Conservation (phyloP, 2,329 filamentous ascomycete species). For the Celoporthe dispersa region DNA sequence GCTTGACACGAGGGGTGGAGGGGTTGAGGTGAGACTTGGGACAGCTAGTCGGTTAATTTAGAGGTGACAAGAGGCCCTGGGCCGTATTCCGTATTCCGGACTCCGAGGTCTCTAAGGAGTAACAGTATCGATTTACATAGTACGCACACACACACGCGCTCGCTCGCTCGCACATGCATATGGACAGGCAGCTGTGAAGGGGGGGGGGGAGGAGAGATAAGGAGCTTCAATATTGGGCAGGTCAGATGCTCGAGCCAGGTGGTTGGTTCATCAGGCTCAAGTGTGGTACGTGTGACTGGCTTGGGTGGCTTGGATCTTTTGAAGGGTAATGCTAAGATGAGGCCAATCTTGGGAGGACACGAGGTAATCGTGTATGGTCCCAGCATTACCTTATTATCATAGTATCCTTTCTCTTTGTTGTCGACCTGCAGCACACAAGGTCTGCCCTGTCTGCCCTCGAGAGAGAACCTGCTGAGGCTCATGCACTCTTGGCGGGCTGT, state of each 20-base stretch:
- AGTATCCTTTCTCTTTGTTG: not conserved
- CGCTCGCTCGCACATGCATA: not conserved
- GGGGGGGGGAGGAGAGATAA: not conserved
- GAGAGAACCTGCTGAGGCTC: not conserved
- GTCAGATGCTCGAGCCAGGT: not conserved
- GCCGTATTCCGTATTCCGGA: conserved; percentile 10
- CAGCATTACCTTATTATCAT: not conserved
- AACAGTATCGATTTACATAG: not conserved
- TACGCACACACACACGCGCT: too few species aligned
- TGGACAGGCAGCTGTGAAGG: not conserved
- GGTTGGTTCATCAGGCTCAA: conserved; percentile 6
- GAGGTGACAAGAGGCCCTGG: not conserved
- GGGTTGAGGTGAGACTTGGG: not conserved
- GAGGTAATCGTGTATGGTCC: not conserved
- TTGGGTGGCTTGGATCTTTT: conserved; percentile 17
- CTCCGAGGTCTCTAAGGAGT: not conserved
- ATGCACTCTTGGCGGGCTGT: not conserved
- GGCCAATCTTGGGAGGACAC: conserved; percentile 8
- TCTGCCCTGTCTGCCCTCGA: conserved; percentile 8
- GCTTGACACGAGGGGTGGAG: conserved; percentile 1
- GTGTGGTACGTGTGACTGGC: conserved; percentile 17
- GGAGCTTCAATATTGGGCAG: not conserved
- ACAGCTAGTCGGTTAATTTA: not conserved
- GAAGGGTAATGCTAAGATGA: conserved; percentile 6
- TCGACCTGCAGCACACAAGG: not conserved